Base-by-base conservation (phyloP, 2,329 filamentous ascomycete genomes). In the Mollisia scopiformis region DNA sequence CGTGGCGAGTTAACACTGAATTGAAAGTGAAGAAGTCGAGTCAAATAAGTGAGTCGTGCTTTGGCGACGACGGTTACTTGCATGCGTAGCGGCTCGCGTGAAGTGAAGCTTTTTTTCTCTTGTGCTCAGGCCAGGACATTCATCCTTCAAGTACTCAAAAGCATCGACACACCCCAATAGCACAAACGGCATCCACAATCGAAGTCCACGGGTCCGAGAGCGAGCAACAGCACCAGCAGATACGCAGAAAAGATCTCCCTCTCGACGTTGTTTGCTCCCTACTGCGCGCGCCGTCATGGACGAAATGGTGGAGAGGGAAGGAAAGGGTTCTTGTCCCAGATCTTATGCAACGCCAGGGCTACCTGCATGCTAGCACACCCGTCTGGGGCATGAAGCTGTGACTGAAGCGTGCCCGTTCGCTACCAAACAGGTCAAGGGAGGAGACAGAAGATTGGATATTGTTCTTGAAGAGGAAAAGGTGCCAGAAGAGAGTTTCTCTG, bases 381-480 rank as follows among this genome's bases (percentile, higher is more conserved):
- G n/a, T 51, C 49, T 27, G 27, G 49, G 28, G 8, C n/a, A 8
- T n/a, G 16, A 27, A 47, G 16, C 8, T 13, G 23, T 27, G 43
- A 25, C 21, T 47, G 11, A 13, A 27, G 43, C 43, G 43, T 25
- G 43, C 43, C 19, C 28, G n/a, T 25, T 10, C 31, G 30, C 16
- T 35, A 35, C n/a, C n/a, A n/a, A n/a, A 35, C 7, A 35, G 31
- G 8, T 21, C 49, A 51, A 11, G 23, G 14, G 27, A 30, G 27
- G 49, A 16, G 21, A 21, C 16, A 33, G 28, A 33, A 51, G 49
- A 30, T 21, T 33, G 27, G 16, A 51, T 10, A 30, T 50, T 31
- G 49, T 51, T 51, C 49, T 3, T n/a, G 49, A 35, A 31, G 49
- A 31, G 49, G 27, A 51, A 21, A 35, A 51, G 49, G 49, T 33